Evolutionary conservation across 352 stramenopile genomes (phyloP), one percentile per base, ranked within the genome.

Genomic region (Phytophthora gonapodyides): DNA sequence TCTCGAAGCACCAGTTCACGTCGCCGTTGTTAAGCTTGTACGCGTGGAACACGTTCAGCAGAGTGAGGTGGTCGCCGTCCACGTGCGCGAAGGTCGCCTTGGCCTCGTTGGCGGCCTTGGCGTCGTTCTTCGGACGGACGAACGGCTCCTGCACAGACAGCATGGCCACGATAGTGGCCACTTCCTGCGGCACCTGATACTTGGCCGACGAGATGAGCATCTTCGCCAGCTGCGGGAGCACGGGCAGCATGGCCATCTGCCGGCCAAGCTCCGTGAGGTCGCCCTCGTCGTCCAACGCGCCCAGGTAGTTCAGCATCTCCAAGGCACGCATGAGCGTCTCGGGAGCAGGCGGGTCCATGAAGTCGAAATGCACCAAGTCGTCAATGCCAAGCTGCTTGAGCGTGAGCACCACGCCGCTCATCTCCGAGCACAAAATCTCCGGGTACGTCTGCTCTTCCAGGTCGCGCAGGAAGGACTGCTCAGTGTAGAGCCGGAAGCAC

Each of bases 301-400:
- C 97, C 0, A 99, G 74, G 60, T 99, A 99, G 73, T 99, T 98
- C 38, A 99, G 78, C 71, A 98, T 89, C 71, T 99, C 97, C 34
- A 99, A 73, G 31, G 97, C 97, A 70, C 97, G 83, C 94, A 99
- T 99, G 16, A 99, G 75, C 24, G 97, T 99, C 70, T 99, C 96
- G 0, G 97, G 96, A 7, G 98, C 97, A 16, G 98, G 98, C 31
- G 98, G 97, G 67, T 99, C 97, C 96, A 99, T 99, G 63, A 99
- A 99, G 85, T 99, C 97, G 67, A 99, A 99, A 69, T 99, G 94
- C 4, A 99, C 97, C 7, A 99, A 80, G 67, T 99, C 97, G 58
- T 99, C 92, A 64, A 99, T 99, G n/a, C 96, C 97, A 1, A 99
- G 69, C 75, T 99, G 98, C 70, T 99, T 90, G 42, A 99, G 76